Base-by-base conservation (phyloP, 306 rosid species). In the Hippophae tibetana region DNA sequence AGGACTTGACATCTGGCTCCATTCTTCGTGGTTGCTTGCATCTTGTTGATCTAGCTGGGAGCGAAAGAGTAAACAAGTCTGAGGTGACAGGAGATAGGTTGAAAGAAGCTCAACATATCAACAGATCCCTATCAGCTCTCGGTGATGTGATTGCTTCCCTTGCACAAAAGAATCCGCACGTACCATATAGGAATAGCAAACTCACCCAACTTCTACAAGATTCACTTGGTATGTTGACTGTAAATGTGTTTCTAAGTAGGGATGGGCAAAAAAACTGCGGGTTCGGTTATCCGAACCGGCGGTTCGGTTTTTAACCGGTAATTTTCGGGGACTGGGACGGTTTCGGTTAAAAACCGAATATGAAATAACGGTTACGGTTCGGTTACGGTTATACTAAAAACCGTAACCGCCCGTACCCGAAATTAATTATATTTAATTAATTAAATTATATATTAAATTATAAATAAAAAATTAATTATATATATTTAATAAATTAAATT, bases 111-210 rank as follows among this genome's bases (percentile, higher is more conserved):
- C 98, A 87, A 3, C 96, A 90, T 65, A 90, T 90, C 69, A 90
- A 90, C 74, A 90, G 65, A 68, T 90, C 98, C 62, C 90, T 90
- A 58, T 90, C 98, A 18, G 98, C 98, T 71, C 65, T 90, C 72
- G 98, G 98, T 38, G 98, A 90, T 71, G 98, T 90, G 71, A 85
- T 90, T 13, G 77, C 98, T 72, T 90, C 98, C 66, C 96, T 90
- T 62, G 95, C 98, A 51, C 98, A 90, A 74, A 90, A 76, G 86
- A 90, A 87, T 76, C 84, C 83, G 5, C 98, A 90, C 67, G 87
- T 90, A 25, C 98, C 98, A 45, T 90, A 90, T 54, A 87, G 98
- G 76, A 90, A 90, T 58, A 90, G 98, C 83, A 90, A 90, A 62
- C 94, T 90, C 63, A 90, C 98, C 51, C 98, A 90, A 57, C 73